phyloP scores from a whole-genome alignment of 768 basidiomycete genomes.

The Collybiopsis confluens region DNA sequence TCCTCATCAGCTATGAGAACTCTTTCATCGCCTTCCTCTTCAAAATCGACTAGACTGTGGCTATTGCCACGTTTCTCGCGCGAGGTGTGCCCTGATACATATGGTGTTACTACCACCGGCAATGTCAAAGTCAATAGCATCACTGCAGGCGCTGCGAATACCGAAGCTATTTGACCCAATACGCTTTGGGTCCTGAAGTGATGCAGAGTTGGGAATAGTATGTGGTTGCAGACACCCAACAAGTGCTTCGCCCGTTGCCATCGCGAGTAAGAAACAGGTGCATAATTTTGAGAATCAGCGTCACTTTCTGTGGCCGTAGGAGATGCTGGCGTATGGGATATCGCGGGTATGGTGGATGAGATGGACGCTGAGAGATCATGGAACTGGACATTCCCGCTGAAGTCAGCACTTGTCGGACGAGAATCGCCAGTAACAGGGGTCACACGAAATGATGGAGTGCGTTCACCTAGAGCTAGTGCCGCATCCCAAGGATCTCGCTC shows the following conservation, averaged over 20 bases:
- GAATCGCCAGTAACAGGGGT: constrained; percentile 21
- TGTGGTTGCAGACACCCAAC: constrained; percentile 44
- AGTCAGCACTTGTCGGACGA: constrained; percentile 10
- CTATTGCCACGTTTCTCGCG: constrained; percentile 42
- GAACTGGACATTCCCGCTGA: constrained; percentile 13
- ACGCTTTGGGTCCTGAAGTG: constrained; percentile 67
- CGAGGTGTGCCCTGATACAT: constrained; percentile 26
- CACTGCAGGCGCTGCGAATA: constrained; percentile 86
- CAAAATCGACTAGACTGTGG: constrained; percentile 58
- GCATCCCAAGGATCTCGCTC: constrained; percentile 50
- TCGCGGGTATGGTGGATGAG: constrained; percentile 43
- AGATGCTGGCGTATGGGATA: constrained; percentile 54
- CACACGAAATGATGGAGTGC: constrained; percentile 31
- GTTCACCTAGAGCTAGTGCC: constrained; percentile 42
- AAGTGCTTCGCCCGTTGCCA: constrained; percentile 33
- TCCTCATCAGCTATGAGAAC: constrained; percentile 72
- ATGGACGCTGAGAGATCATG: constrained; percentile 9
- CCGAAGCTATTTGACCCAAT: constrained; percentile 63
- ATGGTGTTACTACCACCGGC: constrained; percentile 78
- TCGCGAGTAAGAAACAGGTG: constrained; percentile 30
- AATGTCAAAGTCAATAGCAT: constrained; percentile 82
- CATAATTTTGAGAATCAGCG: constrained; percentile 40
- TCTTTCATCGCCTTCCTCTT: constrained; percentile 70
- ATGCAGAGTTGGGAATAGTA: constrained; percentile 83
- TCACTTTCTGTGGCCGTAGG: constrained; percentile 34